Evolutionary conservation across 2,329 filamentous ascomycete species (phyloP), one percentile per base, ranked within the genome.

Genomic region (Nakataea oryzae): DNA sequence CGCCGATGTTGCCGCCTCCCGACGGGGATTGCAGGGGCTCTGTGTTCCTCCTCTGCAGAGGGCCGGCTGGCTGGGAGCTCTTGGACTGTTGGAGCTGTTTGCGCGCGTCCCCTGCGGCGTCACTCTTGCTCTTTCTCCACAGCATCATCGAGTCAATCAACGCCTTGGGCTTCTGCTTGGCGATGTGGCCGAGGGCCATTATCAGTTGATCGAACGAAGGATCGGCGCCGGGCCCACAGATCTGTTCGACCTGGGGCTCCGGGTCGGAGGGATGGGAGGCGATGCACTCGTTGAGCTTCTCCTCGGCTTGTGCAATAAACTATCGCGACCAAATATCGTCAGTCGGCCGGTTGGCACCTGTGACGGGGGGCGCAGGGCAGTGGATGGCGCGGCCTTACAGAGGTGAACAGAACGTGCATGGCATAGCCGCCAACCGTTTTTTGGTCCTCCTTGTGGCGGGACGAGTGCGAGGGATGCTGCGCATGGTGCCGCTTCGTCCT

Each of bases 361-460:
- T 11, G 41, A n/a, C 2, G 9, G 41, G 11, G 41, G 21, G 41
- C 41, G 41, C n/a, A 24, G 29, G 21, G 27, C 47, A 14, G 54
- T n/a, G 58, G 27, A 50, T 27, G 17, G 9, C 26, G 47, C 63
- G 57, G 62, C 78, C 84, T 74, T 74, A 91, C 88, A 64, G 93
- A 92, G 67, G 95, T 97, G 75, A 97, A 97, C 56, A 99, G 79
- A 68, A 97, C 93, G 75, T 97, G 93, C 64, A 99, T 79, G 26
- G 95, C 95, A 82, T 96, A 97, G 78, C 99, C 95, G 62, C 92
- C 93, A n/a, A 97, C 93, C 0, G 93, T 97, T 75, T 93, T 96
- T 66, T 89, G 85, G 66, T 96, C 91, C 61, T 88, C 85, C 67
- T 85, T 84, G 68, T 86, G 80, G 62, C 85, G 82, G 60, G 87